Conservation (phyloP, 345 rosid species). For the Theobroma cacao region DNA sequence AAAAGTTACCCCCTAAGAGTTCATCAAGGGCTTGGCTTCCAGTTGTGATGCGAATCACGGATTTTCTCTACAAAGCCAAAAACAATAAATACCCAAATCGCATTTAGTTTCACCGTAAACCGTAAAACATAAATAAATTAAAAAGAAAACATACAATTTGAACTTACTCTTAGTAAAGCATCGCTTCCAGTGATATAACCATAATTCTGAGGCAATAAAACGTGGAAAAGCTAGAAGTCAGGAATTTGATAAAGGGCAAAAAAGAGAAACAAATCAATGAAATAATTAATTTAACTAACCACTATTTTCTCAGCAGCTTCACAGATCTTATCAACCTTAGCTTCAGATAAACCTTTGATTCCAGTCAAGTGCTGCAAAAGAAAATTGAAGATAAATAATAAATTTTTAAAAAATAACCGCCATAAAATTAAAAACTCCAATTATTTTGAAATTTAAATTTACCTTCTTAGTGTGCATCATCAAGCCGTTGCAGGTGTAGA, state of each 20-base stretch:
- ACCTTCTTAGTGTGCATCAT: slow-evolving; percentile 99
- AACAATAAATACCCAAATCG: background rate
- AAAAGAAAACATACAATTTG: background rate
- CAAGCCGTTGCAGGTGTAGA: slow-evolving; percentile 92
- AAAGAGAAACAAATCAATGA: background rate
- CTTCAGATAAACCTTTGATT: slow-evolving; percentile 94
- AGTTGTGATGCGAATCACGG: slow-evolving; percentile 75
- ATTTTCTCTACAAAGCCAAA: slow-evolving; percentile 48
- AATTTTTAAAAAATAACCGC: background rate
- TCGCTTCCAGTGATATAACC: slow-evolving; percentile 94
- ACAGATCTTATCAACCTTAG: slow-evolving; percentile 93
- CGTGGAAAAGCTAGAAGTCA: background rate
- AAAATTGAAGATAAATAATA: background rate
- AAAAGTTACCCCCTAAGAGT: slow-evolving; percentile 67
- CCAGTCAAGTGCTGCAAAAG: slow-evolving; percentile 67
- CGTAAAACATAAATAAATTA: background rate
- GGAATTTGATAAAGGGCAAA: background rate
- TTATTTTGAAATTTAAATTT: background rate
- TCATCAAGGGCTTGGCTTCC: slow-evolving; percentile 97
- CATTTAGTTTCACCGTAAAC: background rate
- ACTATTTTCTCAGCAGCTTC: slow-evolving; percentile 98
- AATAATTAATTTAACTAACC: slow-evolving; percentile 38
- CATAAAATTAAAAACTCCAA: background rate
- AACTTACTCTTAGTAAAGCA: slow-evolving; percentile 76
- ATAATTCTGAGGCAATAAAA: slow-evolving; percentile 45